Evolutionary conservation across 331 rosid genomes (phyloP).

Genomic region (Spiraea crenata): DNA sequence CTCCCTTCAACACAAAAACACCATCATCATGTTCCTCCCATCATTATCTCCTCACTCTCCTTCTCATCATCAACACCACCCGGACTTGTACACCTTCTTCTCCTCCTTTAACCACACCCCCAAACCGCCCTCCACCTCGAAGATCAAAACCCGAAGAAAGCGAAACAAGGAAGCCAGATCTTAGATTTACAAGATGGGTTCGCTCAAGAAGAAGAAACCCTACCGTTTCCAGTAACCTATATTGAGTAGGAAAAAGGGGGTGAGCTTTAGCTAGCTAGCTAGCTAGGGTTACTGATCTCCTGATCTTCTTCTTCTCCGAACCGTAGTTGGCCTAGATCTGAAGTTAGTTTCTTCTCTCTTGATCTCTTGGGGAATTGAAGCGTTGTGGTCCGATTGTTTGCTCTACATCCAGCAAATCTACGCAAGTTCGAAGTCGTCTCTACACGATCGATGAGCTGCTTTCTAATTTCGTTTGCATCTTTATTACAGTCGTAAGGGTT

Average conservation of each 20-base stretch:
- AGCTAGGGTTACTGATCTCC: not conserved
- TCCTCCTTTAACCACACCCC: constrained; percentile 53
- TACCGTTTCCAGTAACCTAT: not conserved
- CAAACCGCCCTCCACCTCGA: constrained; percentile 21
- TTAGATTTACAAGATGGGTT: constrained; percentile 23
- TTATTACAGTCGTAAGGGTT: not conserved
- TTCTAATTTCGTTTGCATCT: not conserved
- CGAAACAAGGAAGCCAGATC: constrained; percentile 35
- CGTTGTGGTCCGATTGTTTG: constrained; percentile 72
- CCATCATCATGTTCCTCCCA: constrained; percentile 69
- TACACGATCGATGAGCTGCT: constrained; percentile 15
- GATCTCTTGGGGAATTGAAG: constrained; percentile 77
- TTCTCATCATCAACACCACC: constrained; percentile 42
- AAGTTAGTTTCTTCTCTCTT: constrained; percentile 27
- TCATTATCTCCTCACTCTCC: constrained; percentile 67
- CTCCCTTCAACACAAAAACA: constrained; percentile 38
- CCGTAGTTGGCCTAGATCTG: not conserved
- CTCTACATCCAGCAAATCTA: constrained; percentile 48
- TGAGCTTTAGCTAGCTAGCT: too few relatives aligned
- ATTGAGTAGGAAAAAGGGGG: constrained; percentile 17
- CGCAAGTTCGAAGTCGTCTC: constrained; percentile 8
- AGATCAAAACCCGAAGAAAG: constrained; percentile 29
- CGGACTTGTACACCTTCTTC: constrained; percentile 16
- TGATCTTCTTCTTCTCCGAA: constrained; percentile 33
- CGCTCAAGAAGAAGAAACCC: constrained; percentile 79